phyloP scores from a whole-genome alignment of 2,329 filamentous ascomycete genomes.

The Diaporthe sp. region DNA sequence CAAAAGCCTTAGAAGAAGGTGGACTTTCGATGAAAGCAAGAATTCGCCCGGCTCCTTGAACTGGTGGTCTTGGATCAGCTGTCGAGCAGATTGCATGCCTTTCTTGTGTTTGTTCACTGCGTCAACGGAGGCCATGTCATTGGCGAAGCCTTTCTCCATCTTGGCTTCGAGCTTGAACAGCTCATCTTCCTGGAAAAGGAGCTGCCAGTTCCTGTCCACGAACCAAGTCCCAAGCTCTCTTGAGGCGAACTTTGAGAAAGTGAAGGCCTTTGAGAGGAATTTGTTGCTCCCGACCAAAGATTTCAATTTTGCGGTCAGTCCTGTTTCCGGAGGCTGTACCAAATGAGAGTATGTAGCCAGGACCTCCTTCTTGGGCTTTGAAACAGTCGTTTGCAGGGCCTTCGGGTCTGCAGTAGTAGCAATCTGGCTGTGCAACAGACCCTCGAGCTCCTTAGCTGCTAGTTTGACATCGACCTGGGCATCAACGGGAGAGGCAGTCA shows the following conservation, averaged over 20 bases:
- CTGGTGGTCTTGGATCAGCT: conserved; percentile 65
- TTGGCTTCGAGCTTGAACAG: conserved; percentile 71
- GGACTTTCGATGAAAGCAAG: conserved; percentile 80
- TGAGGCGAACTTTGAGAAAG: conserved; percentile 69
- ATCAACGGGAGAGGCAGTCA: conserved; percentile 97
- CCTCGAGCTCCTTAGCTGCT: conserved; percentile 81
- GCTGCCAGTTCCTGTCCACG: conserved; percentile 83
- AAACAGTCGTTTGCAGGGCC: conserved; percentile 70
- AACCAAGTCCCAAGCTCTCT: conserved; percentile 85
- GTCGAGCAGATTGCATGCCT: conserved; percentile 69
- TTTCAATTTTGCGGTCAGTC: conserved; percentile 71
- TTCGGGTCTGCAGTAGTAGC: conserved; percentile 74
- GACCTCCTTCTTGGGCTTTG: conserved; percentile 69
- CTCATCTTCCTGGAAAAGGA: conserved; percentile 74
- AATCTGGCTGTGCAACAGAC: conserved; percentile 83
- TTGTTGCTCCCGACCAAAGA: conserved; percentile 54
- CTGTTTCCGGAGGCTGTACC: conserved; percentile 68
- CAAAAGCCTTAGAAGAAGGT: conserved; percentile 72
- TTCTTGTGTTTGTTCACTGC: conserved; percentile 65
- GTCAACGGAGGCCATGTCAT: conserved; percentile 42
- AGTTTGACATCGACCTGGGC: conserved; percentile 78
- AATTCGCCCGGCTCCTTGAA: conserved; percentile 53
- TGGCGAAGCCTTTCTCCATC: conserved; percentile 50
- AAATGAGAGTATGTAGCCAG: conserved; percentile 66
- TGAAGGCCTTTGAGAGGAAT: conserved; percentile 69